phyloP scores from a whole-genome alignment of 805 yeast genomes.

The Wickerhamomyces queroliae region DNA sequence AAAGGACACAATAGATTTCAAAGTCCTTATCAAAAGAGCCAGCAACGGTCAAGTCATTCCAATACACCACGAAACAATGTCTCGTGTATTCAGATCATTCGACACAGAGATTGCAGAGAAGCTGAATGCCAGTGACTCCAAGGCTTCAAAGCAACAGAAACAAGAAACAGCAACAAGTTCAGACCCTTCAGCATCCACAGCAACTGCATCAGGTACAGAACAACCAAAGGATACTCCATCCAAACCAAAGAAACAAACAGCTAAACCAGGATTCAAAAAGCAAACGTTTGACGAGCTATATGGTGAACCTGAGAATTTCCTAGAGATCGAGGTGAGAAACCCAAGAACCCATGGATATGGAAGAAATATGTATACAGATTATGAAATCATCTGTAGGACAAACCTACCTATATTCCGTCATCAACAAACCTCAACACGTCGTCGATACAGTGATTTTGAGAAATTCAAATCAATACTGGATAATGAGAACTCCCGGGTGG shows the following conservation, averaged over 20 bases:
- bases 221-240: slow-evolving; percentile 6
- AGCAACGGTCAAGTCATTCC: background rate
- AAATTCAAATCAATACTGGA: slow-evolving; percentile 68
- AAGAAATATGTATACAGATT: slow-evolving; percentile 78
- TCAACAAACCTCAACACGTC: slow-evolving; percentile 59
- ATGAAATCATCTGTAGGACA: slow-evolving; percentile 84
- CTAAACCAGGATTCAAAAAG: slow-evolving; percentile 29
- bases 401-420: slow-evolving; percentile 83
- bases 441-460: slow-evolving; percentile 90
- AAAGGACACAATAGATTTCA: no score
- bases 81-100: slow-evolving; percentile 21
- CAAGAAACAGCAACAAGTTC: background rate
- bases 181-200: slow-evolving; percentile 10
- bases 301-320: slow-evolving; percentile 90
- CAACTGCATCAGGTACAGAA: slow-evolving; percentile 9
- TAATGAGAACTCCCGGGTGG: slow-evolving; percentile 70
- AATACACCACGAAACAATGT: background rate
- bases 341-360: slow-evolving; percentile 75
- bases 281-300: slow-evolving; percentile 79
- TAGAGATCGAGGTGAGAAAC: slow-evolving; percentile 81
- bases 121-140: background rate
- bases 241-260: no score
- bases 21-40: background rate
- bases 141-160: background rate
- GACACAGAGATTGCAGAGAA: slow-evolving; percentile 22